Percentiles rank a stretch among this genome's conserved stretches.
Evolutionary conservation across 176 grass and related monocot species (phyloP).

Genomic region (Typha latifolia): DNA sequence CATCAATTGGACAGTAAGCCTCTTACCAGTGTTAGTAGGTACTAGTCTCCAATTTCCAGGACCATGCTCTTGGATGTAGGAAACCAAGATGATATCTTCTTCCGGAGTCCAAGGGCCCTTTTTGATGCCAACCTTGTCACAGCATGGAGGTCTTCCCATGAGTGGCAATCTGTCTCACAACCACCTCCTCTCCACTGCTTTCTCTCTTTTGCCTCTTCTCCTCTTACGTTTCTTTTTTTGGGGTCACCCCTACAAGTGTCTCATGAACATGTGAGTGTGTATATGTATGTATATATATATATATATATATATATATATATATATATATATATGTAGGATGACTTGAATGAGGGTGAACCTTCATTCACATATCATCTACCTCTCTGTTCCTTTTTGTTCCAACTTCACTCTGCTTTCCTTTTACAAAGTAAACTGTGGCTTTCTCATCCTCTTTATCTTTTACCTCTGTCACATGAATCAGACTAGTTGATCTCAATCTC

Average conservation of each 20-base stretch:
- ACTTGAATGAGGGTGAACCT: background rate
- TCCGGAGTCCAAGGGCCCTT: background rate
- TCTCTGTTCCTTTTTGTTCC: background rate
- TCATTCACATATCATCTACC: background rate
- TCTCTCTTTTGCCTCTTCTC: background rate
- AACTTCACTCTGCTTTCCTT: background rate
- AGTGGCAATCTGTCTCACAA: background rate
- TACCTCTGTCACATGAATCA: no score
- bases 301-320: background rate
- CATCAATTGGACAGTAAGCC: no score
- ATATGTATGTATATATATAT: background rate
- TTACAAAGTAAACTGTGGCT: background rate
- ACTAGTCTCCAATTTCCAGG: conserved; percentile 1
- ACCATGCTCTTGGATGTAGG: conserved; percentile 2
- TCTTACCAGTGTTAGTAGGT: conserved; percentile 2
- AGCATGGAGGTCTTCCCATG: background rate
- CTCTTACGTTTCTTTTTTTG: background rate
- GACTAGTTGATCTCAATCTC: no score
- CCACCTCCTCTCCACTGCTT: background rate
- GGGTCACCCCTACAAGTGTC: background rate
- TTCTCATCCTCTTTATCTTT: background rate
- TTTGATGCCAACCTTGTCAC: background rate
- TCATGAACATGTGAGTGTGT: conserved; percentile 2
- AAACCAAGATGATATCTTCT: conserved; percentile 5
- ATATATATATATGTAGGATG: background rate